phyloP scores from a whole-genome alignment of 805 yeast genomes.

The Starmerella powellii region DNA sequence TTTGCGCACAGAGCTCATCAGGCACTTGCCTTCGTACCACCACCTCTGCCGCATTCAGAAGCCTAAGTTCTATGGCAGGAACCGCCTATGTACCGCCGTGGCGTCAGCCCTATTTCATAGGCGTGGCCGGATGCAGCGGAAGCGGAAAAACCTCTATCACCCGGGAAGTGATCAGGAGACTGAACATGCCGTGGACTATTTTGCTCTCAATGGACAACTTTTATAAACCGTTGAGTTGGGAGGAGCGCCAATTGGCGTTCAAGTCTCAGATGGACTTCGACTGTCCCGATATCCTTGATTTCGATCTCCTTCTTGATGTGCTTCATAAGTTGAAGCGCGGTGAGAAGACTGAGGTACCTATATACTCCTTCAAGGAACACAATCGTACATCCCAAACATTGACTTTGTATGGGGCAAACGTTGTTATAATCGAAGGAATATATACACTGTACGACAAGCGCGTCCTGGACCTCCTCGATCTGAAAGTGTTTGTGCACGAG shows the following conservation, averaged over 20 bases:
- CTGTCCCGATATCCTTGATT: constrained; percentile 70
- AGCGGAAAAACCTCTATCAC: constrained; percentile 94
- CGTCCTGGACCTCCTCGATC: constrained; percentile 62
- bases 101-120: constrained; percentile 75
- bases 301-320: constrained; percentile 55
- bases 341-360: constrained; percentile 49
- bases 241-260: constrained; percentile 53
- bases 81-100: constrained; percentile 62
- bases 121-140: constrained; percentile 69
- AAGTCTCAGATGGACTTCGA: constrained; percentile 71
- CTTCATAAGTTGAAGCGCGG: constrained; percentile 62
- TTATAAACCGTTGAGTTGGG: constrained; percentile 59
- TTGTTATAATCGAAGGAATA: constrained; percentile 83
- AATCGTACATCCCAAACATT: constrained; percentile 49
- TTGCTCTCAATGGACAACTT: constrained; percentile 82
- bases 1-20: too few relatives aligned
- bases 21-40: too few relatives aligned
- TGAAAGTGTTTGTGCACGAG: constrained; percentile 84
- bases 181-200: constrained; percentile 77
- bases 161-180: constrained; percentile 59
- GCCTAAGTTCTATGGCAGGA: background rate
- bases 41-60: too few relatives aligned
- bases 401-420: constrained; percentile 86
- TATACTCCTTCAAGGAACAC: constrained; percentile 56
- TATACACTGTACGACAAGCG: constrained; percentile 66